phyloP scores from a whole-genome alignment of 139 green algal species.

The Chlorella sorokiniana region DNA sequence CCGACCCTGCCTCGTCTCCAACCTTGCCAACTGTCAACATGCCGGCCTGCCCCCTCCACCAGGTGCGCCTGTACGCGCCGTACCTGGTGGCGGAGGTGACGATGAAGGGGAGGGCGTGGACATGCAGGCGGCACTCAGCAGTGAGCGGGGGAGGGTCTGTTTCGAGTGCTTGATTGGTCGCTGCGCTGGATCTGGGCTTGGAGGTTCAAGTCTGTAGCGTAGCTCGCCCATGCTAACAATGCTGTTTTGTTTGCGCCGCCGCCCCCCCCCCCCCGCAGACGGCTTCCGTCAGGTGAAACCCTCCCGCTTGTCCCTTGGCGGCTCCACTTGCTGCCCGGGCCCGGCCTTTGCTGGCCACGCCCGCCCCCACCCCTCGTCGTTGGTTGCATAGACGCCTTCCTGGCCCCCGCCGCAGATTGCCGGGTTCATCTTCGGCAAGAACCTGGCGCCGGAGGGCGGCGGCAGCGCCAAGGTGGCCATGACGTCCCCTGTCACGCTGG shows the following conservation, averaged over 20 bases:
- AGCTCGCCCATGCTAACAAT: too few species aligned
- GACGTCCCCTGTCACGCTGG: constrained; percentile 62
- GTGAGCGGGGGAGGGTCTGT: too few species aligned
- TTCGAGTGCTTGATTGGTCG: too few species aligned
- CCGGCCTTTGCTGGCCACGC: too few species aligned
- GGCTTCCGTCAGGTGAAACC: constrained; percentile 53
- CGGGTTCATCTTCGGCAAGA: constrained; percentile 75
- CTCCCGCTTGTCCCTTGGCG: too few species aligned
- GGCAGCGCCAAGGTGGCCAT: constrained; percentile 59
- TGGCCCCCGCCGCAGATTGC: constrained; percentile 41
- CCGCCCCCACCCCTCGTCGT: not conserved
- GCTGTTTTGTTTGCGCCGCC: not conserved
- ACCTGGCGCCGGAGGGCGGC: constrained; percentile 27
- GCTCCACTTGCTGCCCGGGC: too few species aligned
- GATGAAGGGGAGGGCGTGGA: constrained; percentile 40
- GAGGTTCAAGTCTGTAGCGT: too few species aligned
- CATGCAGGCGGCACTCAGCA: not conserved
- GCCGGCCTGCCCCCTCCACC: constrained; percentile 1
- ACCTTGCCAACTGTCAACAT: not conserved
- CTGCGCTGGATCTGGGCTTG: too few species aligned
- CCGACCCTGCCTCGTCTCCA: not conserved
- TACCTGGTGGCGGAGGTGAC: constrained; percentile 61
- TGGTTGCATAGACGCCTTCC: not conserved
- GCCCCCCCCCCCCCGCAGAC: constrained; percentile 9
- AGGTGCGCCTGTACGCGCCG: constrained; percentile 53